Base-by-base conservation (phyloP, 1,139 yeast species). In the Torulaspora globosa region DNA sequence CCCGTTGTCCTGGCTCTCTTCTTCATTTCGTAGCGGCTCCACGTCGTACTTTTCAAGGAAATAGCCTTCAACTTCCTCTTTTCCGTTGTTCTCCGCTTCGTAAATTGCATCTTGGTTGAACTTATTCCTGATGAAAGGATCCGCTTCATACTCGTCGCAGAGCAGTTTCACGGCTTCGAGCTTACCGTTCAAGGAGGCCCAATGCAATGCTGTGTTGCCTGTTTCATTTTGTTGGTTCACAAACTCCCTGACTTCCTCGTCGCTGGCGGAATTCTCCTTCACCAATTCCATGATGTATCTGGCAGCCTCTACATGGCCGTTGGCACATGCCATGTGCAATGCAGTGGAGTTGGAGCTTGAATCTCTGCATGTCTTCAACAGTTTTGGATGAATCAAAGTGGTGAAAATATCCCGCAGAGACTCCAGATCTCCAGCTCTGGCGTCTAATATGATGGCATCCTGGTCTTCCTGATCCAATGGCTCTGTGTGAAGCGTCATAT, bases 171-270 rank as follows among this genome's bases (percentile, higher is more conserved):
- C 94, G 8, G 83, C 72, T 2, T 78, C 81, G 51, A 87, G 67
- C 57, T 89, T 92, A 1, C 97, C 97, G 59, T 86, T 89, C 55
- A 80, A 76, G 0, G 95, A 78, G 1, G 97, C 97, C 98, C 98
- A 92, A 65, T 92, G 97, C 52, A 92, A 73, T 0, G 97, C 84
- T 0, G 98, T 89, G 64, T 92, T 92, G 3, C 97, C 97, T 26
- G 84, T 79, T 39, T 79, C 84, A 64, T 92, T 92, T 47, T 71
- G 74, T 19, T 72, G 68, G 46, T 79, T 74, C 26, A 84, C 80
- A 41, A 82, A 69, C 18, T 61, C 57, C 24, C 64, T 66, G 31
- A 78, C 77, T 27, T 77, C 74, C 36, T 72, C 73, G 46, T 69
- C 62, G 3, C 56, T 52, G 5, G 57, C 50, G 9, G 41, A 36